These are phyloP conservation scores for Phtheirospermum japonicum DNA, from an alignment of 257 asterid species.

Conservation along the genomic window DNA sequence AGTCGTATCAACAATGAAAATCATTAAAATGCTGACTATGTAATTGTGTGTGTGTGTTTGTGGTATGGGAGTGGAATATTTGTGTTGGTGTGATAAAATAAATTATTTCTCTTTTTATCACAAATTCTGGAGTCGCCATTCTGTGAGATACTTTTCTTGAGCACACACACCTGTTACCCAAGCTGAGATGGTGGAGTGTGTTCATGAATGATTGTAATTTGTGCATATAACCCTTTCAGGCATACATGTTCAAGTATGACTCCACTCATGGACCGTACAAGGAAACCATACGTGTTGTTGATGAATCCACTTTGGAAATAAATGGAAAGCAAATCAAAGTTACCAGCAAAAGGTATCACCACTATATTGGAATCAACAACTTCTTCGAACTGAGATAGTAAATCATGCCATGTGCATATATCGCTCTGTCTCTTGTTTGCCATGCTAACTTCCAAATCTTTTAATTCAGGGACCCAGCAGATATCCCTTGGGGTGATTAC, in stretches of 20 bases:
- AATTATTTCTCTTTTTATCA: neutral
- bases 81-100: neutral
- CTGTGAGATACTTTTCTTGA: slow-evolving; percentile 1
- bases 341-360: slow-evolving; percentile 64
- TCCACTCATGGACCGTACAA: slow-evolving; percentile 90
- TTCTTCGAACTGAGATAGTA: neutral
- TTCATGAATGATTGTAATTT: slow-evolving; percentile 17
- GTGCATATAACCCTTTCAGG: slow-evolving; percentile 46
- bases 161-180: neutral
- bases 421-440: neutral
- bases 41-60: neutral
- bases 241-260: slow-evolving; percentile 97
- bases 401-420: neutral
- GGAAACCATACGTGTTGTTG: slow-evolving; percentile 68
- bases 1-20: neutral
- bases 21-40: neutral
- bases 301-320: slow-evolving; percentile 85
- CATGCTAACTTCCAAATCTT: slow-evolving; percentile 27
- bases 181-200: slow-evolving; percentile 1
- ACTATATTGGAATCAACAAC: neutral
- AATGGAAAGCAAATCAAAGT: slow-evolving; percentile 83
- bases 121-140: neutral
- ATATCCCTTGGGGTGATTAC: slow-evolving; percentile 93
- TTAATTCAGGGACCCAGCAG: slow-evolving; percentile 66
- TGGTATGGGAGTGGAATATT: neutral